Base-by-base conservation (phyloP, 176 grass and related monocot species). In the Rhynchospora tenuis region DNA sequence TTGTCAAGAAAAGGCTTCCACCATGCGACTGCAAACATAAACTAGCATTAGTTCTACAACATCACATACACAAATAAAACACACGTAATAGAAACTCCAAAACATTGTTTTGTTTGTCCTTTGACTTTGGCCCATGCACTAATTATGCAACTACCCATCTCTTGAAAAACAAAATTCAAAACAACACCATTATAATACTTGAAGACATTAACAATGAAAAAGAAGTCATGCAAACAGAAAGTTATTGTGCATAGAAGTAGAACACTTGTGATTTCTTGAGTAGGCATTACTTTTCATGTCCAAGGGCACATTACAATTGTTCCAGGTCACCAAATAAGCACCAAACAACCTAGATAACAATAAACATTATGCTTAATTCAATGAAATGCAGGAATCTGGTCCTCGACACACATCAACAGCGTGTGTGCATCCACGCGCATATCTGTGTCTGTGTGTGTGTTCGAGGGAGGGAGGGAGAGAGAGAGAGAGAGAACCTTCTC, bases 1-100 rank as follows among this genome's bases (percentile, higher is more conserved):
- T 98, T 72, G 96, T 93, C 80, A 98, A 88, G 74, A 94, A 94
- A 84, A 93, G 90, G 83, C 90, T 92, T 31, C 89, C 89, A 26
- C 77, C 80, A 74, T 94, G 90, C 6, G 89, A 90, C 95, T 98
- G 90, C 76, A 91, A 31, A 43, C 64, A 84, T 13, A 10, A 56
- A 77, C 26, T 31, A 24, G 6, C 29, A 31, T 77, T 77, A 77
- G 47, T 56, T 31, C 33, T 24, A 69, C 65, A 31, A 24, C 20
- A 10, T 23, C 19, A 24, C 38, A 27, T 69, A 44, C 31, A 38
- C 2, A 61, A 24, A 51, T 51, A 51, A 68, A 29, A 68, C 28
- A 38, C 4, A 38, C 29, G 43, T 56, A 56, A 54, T 9, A 17
- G 24, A 29, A 56, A 77, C 27, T 55, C 55, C 50, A 82, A 70